Conservation (phyloP, 306 rosid species). For the Castanea crenata region DNA sequence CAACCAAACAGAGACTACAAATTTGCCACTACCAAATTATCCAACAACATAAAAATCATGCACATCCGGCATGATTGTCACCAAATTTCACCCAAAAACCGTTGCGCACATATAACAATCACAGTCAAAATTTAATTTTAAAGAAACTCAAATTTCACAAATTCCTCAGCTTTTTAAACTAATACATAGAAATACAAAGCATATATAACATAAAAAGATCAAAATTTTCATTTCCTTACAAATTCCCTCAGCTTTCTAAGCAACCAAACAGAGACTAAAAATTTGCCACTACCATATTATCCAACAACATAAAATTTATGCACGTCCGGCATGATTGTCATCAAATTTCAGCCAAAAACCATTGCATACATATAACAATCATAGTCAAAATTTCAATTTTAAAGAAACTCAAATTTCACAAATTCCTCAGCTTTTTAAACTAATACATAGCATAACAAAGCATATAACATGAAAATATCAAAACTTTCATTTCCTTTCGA, state of each 20-base stretch:
- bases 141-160: too few relatives aligned
- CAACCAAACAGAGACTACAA: neutral
- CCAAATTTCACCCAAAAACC: constrained; percentile 37
- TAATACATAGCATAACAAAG: too few relatives aligned
- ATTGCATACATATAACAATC: too few relatives aligned
- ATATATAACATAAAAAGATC: too few relatives aligned
- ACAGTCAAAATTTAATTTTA: neutral
- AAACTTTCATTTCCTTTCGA: too few relatives aligned
- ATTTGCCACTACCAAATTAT: neutral
- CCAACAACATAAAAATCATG: constrained; percentile 14
- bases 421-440: too few relatives aligned
- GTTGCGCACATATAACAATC: neutral
- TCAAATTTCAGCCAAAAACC: too few relatives aligned
- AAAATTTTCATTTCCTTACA: neutral
- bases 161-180: neutral
- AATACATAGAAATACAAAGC: neutral
- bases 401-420: too few relatives aligned
- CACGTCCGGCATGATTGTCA: too few relatives aligned
- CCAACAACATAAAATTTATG: neutral
- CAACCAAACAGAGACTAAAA: neutral
- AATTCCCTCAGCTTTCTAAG: constrained; percentile 7
- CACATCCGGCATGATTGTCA: constrained; percentile 77
- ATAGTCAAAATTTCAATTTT: too few relatives aligned
- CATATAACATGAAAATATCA: too few relatives aligned
- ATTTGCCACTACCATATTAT: neutral